These are phyloP conservation scores for Metschnikowia noctiluminum DNA, from an alignment of 805 yeast genomes.

Conservation along the genomic window DNA sequence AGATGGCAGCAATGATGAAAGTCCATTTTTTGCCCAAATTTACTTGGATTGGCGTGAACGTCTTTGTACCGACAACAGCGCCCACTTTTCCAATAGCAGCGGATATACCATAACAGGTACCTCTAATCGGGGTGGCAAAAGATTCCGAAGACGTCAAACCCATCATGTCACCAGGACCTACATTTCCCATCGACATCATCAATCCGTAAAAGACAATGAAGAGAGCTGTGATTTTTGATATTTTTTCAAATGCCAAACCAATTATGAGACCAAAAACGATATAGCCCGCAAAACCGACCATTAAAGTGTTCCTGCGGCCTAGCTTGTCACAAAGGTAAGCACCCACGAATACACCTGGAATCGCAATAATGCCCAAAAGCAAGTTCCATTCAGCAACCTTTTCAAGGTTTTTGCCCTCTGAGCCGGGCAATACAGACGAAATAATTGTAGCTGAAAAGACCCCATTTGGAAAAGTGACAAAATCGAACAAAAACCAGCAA, in stretches of 20 bases:
- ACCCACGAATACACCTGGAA: slow-evolving; percentile 74
- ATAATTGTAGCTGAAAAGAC: slow-evolving; percentile 63
- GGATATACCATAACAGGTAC: slow-evolving; percentile 68
- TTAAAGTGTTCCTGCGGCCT: slow-evolving; percentile 71
- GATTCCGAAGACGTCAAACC: slow-evolving; percentile 65
- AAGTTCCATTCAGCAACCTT: slow-evolving; percentile 72
- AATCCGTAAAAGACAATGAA: slow-evolving; percentile 73
- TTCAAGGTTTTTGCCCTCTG: slow-evolving; percentile 40
- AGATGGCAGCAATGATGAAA: slow-evolving; percentile 72
- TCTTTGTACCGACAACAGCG: slow-evolving; percentile 77
- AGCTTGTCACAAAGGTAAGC: slow-evolving; percentile 60
- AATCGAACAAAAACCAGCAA: slow-evolving; percentile 79
- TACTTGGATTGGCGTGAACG: slow-evolving; percentile 63
- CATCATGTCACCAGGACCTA: slow-evolving; percentile 77
- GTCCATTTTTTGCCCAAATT: slow-evolving; percentile 71
- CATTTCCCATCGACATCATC: slow-evolving; percentile 65
- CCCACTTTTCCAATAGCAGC: slow-evolving; percentile 85
- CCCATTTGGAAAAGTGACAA: slow-evolving; percentile 78
- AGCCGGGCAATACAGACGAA: slow-evolving; percentile 41
- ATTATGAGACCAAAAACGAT: slow-evolving; percentile 69
- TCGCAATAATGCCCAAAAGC: slow-evolving; percentile 57
- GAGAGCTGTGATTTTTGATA: slow-evolving; percentile 55
- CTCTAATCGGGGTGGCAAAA: slow-evolving; percentile 75
- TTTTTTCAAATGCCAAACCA: slow-evolving; percentile 57
- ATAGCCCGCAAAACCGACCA: slow-evolving; percentile 69